Evolutionary conservation across 1,284 basidiomycete genomes (phyloP).

Genomic region (Ganoderma boninense): DNA sequence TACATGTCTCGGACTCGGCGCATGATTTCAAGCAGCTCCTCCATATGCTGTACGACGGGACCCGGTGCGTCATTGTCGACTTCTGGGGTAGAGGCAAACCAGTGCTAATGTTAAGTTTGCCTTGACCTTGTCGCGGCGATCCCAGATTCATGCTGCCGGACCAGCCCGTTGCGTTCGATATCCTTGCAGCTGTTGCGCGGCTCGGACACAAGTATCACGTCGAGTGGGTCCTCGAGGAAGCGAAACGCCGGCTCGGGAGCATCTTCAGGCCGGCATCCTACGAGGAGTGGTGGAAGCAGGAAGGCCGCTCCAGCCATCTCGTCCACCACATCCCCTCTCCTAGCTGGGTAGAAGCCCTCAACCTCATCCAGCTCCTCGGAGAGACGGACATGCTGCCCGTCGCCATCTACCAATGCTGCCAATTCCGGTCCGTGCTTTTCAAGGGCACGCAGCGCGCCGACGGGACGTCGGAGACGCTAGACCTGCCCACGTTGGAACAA

Average conservation of each 20-base stretch:
- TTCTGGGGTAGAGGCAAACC: too few species aligned
- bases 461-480: too few species aligned
- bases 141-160: background rate
- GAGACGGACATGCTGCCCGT: background rate
- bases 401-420: conserved; percentile 6
- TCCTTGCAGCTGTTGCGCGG: conserved; percentile 6
- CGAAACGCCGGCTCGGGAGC: background rate
- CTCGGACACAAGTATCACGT: conserved; percentile 22
- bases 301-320: background rate
- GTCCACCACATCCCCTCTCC: background rate
- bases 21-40: too few species aligned
- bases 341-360: conserved; percentile 3
- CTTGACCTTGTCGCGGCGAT: too few species aligned
- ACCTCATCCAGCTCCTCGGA: conserved; percentile 7
- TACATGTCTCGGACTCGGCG: too few species aligned
- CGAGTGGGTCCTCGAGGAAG: conserved; percentile 1
- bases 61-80: too few species aligned
- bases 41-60: too few species aligned
- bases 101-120: too few species aligned
- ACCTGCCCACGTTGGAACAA: too few species aligned
- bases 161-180: background rate
- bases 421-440: too few species aligned
- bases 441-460: too few species aligned
- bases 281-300: background rate
- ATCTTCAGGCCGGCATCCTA: background rate